phyloP scores from a whole-genome alignment of 2,329 filamentous ascomycete species.

The Thielaviopsis ethacetica region DNA sequence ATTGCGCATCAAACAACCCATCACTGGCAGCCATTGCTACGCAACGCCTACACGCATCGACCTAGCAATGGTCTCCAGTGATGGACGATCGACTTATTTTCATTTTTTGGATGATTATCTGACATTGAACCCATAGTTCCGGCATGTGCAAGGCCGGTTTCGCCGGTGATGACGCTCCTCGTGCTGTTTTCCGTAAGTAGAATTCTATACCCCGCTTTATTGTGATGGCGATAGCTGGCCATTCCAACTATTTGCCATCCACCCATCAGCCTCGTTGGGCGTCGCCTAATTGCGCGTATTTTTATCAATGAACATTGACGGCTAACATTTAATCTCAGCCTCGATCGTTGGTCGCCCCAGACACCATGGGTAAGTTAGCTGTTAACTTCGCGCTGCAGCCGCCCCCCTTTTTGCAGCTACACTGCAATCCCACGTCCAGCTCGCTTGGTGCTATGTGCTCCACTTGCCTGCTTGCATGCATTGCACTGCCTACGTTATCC shows the following conservation, averaged over 20 bases:
- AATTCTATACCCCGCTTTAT: slow-evolving; percentile 38
- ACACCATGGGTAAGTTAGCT: slow-evolving; percentile 83
- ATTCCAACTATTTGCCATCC: not conserved
- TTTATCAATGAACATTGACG: not conserved
- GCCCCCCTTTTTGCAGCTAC: not conserved
- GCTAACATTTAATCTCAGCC: slow-evolving; percentile 36
- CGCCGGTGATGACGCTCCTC: slow-evolving; percentile 98
- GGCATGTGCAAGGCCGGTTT: slow-evolving; percentile 99
- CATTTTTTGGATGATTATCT: slow-evolving; percentile 1
- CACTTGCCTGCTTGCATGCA: not conserved
- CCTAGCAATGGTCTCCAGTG: not conserved
- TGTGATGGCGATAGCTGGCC: slow-evolving; percentile 11
- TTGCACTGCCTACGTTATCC: not conserved
- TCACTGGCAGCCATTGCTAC: slow-evolving; percentile 4
- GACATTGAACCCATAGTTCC: slow-evolving; percentile 46
- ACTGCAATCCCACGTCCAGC: not conserved
- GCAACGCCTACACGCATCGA: not conserved
- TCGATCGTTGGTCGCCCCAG: slow-evolving; percentile 99
- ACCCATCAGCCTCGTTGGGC: slow-evolving; percentile 13
- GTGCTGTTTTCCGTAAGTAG: slow-evolving; percentile 99
- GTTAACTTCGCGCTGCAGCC: not conserved
- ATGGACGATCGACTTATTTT: not conserved
- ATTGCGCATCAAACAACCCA: not conserved
- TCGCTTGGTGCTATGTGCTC: not conserved
- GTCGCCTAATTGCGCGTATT: not conserved